phyloP scores from a whole-genome alignment of 441 rosid species.

The Aquilaria agallochum region DNA sequence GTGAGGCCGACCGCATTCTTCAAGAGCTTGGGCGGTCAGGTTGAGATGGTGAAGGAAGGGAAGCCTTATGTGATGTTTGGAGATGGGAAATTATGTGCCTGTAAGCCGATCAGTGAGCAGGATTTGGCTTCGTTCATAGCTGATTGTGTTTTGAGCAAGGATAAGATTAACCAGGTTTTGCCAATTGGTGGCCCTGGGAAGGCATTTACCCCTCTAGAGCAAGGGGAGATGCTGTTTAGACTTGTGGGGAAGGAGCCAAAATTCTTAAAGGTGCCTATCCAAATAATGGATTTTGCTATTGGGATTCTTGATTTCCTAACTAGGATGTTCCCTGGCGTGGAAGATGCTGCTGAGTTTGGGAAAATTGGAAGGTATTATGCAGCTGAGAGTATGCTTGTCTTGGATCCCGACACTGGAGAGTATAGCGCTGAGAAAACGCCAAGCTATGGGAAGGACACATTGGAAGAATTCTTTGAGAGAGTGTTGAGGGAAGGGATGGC shows the following conservation, averaged over 20 bases:
- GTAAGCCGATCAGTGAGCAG: slow-evolving; percentile 88
- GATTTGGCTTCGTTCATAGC: slow-evolving; percentile 81
- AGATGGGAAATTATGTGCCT: slow-evolving; percentile 87
- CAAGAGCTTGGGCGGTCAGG: slow-evolving; percentile 92
- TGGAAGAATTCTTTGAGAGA: slow-evolving; percentile 74
- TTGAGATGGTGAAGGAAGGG: slow-evolving; percentile 85
- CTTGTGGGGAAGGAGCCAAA: slow-evolving; percentile 73
- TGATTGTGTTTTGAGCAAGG: slow-evolving; percentile 71
- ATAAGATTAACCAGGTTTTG: slow-evolving; percentile 61
- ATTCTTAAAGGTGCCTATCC: slow-evolving; percentile 87
- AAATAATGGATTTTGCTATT: slow-evolving; percentile 83
- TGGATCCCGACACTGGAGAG: slow-evolving; percentile 82
- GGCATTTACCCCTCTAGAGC: slow-evolving; percentile 85
- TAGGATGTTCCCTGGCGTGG: slow-evolving; percentile 69
- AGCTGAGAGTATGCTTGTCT: slow-evolving; percentile 86
- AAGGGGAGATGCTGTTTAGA: slow-evolving; percentile 77
- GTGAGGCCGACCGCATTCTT: slow-evolving; percentile 94
- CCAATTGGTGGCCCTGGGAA: slow-evolving; percentile 96
- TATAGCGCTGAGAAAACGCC: slow-evolving; percentile 87
- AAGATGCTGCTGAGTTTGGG: slow-evolving; percentile 94
- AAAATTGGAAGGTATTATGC: slow-evolving; percentile 95
- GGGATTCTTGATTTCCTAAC: slow-evolving; percentile 65
- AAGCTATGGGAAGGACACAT: slow-evolving; percentile 75
- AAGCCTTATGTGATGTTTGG: slow-evolving; percentile 98
- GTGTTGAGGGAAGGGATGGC: slow-evolving; percentile 87